Evolutionary conservation across 1,139 yeast genomes (phyloP).

Genomic region (Suhomyces terraborum): DNA sequence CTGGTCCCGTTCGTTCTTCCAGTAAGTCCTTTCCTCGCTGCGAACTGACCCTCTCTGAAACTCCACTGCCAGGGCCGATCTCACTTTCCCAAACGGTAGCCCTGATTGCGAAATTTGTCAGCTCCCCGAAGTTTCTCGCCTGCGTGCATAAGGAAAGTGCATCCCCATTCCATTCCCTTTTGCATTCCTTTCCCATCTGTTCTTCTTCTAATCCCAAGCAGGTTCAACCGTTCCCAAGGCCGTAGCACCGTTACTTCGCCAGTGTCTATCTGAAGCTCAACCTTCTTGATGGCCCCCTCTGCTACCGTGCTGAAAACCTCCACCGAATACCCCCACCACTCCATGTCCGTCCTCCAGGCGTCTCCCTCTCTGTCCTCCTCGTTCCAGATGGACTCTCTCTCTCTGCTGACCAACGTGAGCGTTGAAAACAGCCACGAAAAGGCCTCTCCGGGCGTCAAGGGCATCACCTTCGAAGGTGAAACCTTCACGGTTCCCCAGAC

Average conservation of each 20-base stretch:
- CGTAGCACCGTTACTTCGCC: no score
- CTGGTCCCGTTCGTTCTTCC: no score
- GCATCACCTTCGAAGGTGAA: conserved; percentile 51
- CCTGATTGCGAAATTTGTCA: conserved; percentile 3
- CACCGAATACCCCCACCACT: no score
- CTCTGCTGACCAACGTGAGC: no score
- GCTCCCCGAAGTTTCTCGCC: conserved; percentile 1
- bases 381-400: background rate
- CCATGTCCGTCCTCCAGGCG: no score
- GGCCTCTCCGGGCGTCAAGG: conserved; percentile 25
- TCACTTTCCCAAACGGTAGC: background rate
- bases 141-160: no score
- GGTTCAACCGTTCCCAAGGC: no score
- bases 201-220: no score
- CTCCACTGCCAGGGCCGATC: no score
- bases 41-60: background rate
- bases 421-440: background rate
- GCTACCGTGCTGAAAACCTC: conserved; percentile 1
- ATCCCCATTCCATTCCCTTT: background rate
- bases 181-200: background rate
- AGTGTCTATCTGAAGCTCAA: conserved; percentile 3
- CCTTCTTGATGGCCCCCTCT: conserved; percentile 1
- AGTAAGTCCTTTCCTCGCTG: background rate
- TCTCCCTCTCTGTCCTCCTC: background rate
- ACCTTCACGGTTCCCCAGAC: conserved; percentile 75